These are phyloP conservation scores for Fusarium setosum DNA, from an alignment of 2,329 filamentous ascomycete genomes.

Conservation along the genomic window DNA sequence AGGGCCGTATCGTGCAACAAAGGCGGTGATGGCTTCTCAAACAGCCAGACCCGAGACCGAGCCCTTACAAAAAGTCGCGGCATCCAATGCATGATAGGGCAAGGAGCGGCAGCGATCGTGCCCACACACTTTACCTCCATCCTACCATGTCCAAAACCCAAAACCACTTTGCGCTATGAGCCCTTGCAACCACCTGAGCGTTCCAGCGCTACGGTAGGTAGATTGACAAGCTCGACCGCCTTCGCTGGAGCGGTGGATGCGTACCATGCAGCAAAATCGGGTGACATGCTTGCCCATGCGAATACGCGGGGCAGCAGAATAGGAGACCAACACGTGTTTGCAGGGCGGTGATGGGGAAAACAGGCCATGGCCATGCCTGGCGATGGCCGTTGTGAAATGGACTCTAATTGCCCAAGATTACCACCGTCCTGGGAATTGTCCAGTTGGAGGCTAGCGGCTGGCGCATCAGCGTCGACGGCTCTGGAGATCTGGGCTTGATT, in stretches of 20 bases:
- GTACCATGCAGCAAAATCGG: conserved; percentile 30
- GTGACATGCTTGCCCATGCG: conserved; percentile 20
- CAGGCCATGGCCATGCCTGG: conserved; percentile 22
- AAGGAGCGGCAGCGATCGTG: conserved; percentile 18
- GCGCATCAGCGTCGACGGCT: conserved; percentile 28
- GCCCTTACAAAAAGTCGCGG: conserved; percentile 11
- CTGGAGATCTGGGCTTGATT: conserved; percentile 32
- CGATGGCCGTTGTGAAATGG: conserved; percentile 7
- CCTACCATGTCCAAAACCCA: background rate
- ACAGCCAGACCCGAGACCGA: background rate
- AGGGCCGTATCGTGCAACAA: conserved; percentile 35
- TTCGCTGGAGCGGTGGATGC: conserved; percentile 7
- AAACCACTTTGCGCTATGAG: background rate
- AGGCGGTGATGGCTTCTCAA: conserved; percentile 35
- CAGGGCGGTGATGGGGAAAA: conserved; percentile 25
- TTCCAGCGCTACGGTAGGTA: conserved; percentile 18
- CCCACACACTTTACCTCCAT: conserved; percentile 6
- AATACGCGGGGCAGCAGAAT: conserved; percentile 27
- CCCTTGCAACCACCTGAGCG: conserved; percentile 6
- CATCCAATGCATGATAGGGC: conserved; percentile 15
- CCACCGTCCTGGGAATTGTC: conserved; percentile 36
- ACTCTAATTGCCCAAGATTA: conserved; percentile 39
- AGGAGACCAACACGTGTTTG: conserved; percentile 40
- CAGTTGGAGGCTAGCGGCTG: conserved; percentile 7
- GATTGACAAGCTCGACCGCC: conserved; percentile 5